Conservation (phyloP, 108 stramenopile species). For the Skeletonema grethae region DNA sequence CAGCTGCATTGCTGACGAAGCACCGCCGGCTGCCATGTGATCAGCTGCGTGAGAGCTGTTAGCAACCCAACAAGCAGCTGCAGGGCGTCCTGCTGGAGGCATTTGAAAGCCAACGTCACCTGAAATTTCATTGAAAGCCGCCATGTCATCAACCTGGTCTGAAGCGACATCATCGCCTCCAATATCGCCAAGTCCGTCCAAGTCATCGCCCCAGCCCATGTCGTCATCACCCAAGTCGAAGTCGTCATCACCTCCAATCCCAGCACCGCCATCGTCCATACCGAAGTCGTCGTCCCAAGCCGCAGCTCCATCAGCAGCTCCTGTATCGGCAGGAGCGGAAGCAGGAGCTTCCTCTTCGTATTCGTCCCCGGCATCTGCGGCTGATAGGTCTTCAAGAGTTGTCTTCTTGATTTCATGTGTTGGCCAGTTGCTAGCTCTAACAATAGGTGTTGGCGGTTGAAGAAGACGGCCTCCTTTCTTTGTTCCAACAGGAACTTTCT, state of each 20-base stretch:
- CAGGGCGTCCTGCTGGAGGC: slow-evolving; percentile 89
- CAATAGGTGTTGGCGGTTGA: slow-evolving; percentile 97
- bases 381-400: slow-evolving; percentile 81
- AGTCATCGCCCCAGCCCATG: slow-evolving; percentile 85
- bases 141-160: slow-evolving; percentile 67
- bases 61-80: slow-evolving; percentile 87
- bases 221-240: slow-evolving; percentile 74
- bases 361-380: slow-evolving; percentile 55
- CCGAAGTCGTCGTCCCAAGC: slow-evolving; percentile 60
- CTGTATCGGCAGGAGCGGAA: slow-evolving; percentile 18
- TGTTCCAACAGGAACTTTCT: slow-evolving; percentile 58
- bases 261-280: slow-evolving; percentile 48
- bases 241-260: slow-evolving; percentile 60
- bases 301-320: slow-evolving; percentile 51
- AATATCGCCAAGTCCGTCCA: slow-evolving; percentile 82
- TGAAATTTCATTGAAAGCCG: slow-evolving; percentile 58
- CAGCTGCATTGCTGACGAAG: slow-evolving; percentile 94
- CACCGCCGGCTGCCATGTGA: slow-evolving; percentile 95
- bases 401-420: slow-evolving; percentile 86
- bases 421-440: slow-evolving; percentile 95
- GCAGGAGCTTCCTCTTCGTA: slow-evolving; percentile 64
- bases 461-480: slow-evolving; percentile 70
- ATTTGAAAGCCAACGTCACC: slow-evolving; percentile 82
- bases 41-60: slow-evolving; percentile 96
- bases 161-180: slow-evolving; percentile 27